These are phyloP conservation scores for Trametes cingulata DNA, from an alignment of 768 basidiomycete species.

Conservation along the genomic window DNA sequence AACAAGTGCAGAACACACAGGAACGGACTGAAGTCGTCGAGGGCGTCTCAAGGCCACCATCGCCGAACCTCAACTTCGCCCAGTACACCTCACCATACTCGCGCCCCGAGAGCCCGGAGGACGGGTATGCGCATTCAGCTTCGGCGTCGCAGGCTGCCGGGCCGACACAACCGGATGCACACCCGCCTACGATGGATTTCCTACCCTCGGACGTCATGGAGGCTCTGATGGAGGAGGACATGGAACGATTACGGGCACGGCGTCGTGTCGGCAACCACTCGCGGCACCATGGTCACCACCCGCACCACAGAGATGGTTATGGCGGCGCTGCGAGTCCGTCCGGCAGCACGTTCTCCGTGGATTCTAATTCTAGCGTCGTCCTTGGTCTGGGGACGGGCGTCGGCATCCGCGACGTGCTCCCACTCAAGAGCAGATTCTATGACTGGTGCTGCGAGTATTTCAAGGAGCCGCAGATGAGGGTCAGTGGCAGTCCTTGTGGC, in stretches of 20 bases:
- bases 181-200: constrained; percentile 51
- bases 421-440: constrained; percentile 88
- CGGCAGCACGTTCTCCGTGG: constrained; percentile 76
- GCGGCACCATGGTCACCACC: constrained; percentile 39
- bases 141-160: constrained; percentile 32
- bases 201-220: constrained; percentile 81
- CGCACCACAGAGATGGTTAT: constrained; percentile 35
- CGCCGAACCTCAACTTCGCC: constrained; percentile 76
- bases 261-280: constrained; percentile 45
- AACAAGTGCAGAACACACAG: constrained; percentile 28
- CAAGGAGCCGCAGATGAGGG: constrained; percentile 98
- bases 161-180: constrained; percentile 23
- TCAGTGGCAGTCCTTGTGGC: constrained; percentile 33
- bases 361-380: constrained; percentile 74
- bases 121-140: constrained; percentile 16
- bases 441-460: constrained; percentile 99
- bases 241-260: constrained; percentile 83
- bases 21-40: constrained; percentile 31
- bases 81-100: constrained; percentile 79
- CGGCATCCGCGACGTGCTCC: constrained; percentile 82
- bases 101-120: constrained; percentile 39
- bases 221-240: constrained; percentile 90
- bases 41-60: constrained; percentile 68
- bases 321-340: constrained; percentile 64
- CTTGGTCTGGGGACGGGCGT: constrained; percentile 78